Evolutionary conservation across 208 protist genomes (phyloP).

Genomic region (Naegleria lovaniensis): DNA sequence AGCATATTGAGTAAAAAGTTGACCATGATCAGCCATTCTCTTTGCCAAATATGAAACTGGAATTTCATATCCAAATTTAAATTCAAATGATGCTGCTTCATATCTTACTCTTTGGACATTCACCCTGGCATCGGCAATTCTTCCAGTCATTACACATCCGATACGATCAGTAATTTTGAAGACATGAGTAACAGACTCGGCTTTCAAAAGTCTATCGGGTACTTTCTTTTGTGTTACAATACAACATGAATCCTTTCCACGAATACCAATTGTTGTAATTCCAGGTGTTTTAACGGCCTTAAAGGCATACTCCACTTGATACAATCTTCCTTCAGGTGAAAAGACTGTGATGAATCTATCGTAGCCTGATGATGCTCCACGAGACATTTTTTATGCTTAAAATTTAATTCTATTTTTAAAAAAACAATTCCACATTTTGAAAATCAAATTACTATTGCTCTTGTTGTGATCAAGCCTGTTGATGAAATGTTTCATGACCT

Average conservation of each 20-base stretch:
- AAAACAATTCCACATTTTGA: not conserved
- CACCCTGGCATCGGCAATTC: slow-evolving; percentile 74
- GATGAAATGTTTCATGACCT: too few species aligned
- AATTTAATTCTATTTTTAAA: not conserved
- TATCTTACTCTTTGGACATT: slow-evolving; percentile 84
- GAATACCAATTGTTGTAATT: slow-evolving; percentile 88
- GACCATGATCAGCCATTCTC: slow-evolving; percentile 86
- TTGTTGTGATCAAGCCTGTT: too few species aligned
- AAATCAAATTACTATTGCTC: too few species aligned
- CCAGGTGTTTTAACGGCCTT: slow-evolving; percentile 92
- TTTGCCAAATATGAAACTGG: slow-evolving; percentile 90
- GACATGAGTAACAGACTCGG: slow-evolving; percentile 86
- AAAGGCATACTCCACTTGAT: slow-evolving; percentile 98
- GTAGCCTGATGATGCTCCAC: slow-evolving; percentile 68
- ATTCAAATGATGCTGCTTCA: slow-evolving; percentile 89
- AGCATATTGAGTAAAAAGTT: slow-evolving; percentile 96
- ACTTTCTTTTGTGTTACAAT: slow-evolving; percentile 96
- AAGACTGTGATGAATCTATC: slow-evolving; percentile 98
- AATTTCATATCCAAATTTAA: slow-evolving; percentile 88
- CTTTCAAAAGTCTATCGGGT: slow-evolving; percentile 90
- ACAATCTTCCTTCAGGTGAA: slow-evolving; percentile 94
- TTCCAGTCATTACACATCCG: slow-evolving; percentile 88
- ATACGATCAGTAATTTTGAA: slow-evolving; percentile 85
- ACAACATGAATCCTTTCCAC: slow-evolving; percentile 82
- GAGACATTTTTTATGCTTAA: slow-evolving; percentile 40